Evolutionary conservation across 2,329 filamentous ascomycete species (phyloP), one percentile per base, ranked within the genome.

Genomic region (Aspergillus melleus): DNA sequence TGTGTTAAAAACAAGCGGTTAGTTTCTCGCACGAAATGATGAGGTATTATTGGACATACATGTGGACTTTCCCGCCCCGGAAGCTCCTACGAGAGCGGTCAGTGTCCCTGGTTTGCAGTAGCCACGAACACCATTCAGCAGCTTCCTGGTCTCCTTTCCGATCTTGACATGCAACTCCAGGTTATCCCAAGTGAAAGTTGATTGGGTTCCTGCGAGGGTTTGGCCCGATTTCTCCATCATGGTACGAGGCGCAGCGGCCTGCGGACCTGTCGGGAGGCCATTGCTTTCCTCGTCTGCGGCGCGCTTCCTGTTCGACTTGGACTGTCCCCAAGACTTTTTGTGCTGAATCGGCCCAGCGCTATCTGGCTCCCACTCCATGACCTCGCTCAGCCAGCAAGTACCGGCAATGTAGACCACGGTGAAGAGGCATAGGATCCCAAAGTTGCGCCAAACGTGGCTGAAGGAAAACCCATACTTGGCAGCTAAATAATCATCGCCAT

Each of bases 61-160:
- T 19, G 72, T 74, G 14, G 71, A 74, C 74, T 93, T 93, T 9
- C 90, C 90, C 8, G 90, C 90, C 22, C 89, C 89, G 6, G 86
- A 90, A 1, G 88, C 88, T 32, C 91, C 90, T 76, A 93, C 89
- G 0, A 94, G 79, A 0, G 90, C 90, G n/a, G 90, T 85, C 80
- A 94, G 84, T 30, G 88, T 79, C 6, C 90, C 90, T 0, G 90
- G 90, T 68, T 90, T 90, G 6, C 86, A 89, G 65, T 90, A 92
- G 0, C 90, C 90, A 59, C 81, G 86, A 53, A 92, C 85, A 2
- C 86, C 81, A 69, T 89, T 85, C 51, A 90, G 76, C 1, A 90
- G 77, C 66, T 83, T 80, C 20, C 83, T 81, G 55, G 84, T 72
- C 49, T 80, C 80, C 44, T 84, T 85, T 20, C 84, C 78, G 60